Percentiles rank a stretch among this genome's conserved stretches.
Evolutionary conservation across 495 filamentous ascomycete species (phyloP).

Genomic region (Friedmanniomyces endolithicus): DNA sequence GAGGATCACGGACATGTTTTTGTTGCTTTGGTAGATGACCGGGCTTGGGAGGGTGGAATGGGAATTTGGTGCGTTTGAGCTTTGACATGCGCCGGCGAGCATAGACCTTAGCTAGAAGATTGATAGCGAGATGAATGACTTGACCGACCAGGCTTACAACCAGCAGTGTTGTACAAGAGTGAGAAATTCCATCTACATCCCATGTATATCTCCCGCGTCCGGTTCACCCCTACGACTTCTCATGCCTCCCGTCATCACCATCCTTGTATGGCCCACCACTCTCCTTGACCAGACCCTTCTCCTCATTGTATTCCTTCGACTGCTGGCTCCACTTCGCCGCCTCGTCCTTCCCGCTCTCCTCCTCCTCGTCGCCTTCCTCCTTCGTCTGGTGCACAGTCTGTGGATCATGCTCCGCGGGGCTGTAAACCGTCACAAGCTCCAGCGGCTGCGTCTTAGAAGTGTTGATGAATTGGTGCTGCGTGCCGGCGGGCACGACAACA

Average conservation of each 20-base stretch:
- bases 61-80: too few species aligned
- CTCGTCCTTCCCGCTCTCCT: slow-evolving; percentile 49
- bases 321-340: slow-evolving; percentile 45
- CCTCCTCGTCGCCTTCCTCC: slow-evolving; percentile 47
- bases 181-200: neutral
- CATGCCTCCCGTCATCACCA: slow-evolving; percentile 20
- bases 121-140: neutral
- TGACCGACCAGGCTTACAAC: too few species aligned
- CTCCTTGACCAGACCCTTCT: slow-evolving; percentile 39
- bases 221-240: slow-evolving; percentile 6
- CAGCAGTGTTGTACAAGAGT: too few species aligned
- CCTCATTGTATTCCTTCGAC: slow-evolving; percentile 47
- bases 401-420: slow-evolving; percentile 46
- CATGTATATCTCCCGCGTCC: too few species aligned
- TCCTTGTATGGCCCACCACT: slow-evolving; percentile 25
- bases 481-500: slow-evolving; percentile 52
- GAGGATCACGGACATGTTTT: neutral
- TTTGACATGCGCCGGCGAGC: too few species aligned
- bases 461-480: slow-evolving; percentile 57
- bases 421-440: slow-evolving; percentile 51
- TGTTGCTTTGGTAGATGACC: neutral
- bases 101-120: too few species aligned
- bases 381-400: slow-evolving; percentile 49
- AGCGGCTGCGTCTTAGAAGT: slow-evolving; percentile 37
- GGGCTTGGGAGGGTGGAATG: neutral